phyloP scores from a whole-genome alignment of 148 eudicot species.

The Suaeda aralocaspica region DNA sequence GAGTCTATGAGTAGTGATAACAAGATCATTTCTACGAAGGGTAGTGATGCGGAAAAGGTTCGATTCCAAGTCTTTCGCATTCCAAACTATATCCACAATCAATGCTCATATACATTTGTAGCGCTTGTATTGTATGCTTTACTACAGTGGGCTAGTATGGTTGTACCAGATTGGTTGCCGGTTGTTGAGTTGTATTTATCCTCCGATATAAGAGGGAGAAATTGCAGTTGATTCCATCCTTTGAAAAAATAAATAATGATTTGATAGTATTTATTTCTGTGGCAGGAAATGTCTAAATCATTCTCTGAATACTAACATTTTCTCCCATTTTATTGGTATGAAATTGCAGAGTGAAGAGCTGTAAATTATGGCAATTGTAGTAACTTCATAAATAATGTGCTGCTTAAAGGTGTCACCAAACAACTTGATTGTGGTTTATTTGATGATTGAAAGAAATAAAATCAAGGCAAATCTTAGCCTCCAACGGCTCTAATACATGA shows the following conservation, averaged over 20 bases:
- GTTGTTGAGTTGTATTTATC: background rate
- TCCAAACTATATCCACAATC: too few relatives aligned
- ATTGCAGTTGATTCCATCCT: background rate
- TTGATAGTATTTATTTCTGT: background rate
- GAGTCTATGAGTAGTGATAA: too few relatives aligned
- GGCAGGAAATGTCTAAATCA: background rate
- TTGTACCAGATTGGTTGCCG: background rate
- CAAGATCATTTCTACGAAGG: too few relatives aligned
- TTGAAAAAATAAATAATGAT: too few relatives aligned
- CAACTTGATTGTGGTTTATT: too few relatives aligned
- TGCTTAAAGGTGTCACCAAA: too few relatives aligned
- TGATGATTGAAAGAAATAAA: too few relatives aligned
- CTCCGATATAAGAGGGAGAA: background rate
- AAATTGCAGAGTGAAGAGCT: background rate
- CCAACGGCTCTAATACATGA: too few relatives aligned
- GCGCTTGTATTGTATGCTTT: background rate
- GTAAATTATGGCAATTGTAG: background rate
- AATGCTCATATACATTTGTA: too few relatives aligned
- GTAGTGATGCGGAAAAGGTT: too few relatives aligned
- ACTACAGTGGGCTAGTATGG: background rate
- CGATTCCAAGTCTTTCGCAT: too few relatives aligned
- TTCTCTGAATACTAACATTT: background rate
- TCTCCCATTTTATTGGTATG: background rate
- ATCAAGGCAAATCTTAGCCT: too few relatives aligned
- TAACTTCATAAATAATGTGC: background rate